Conservation (phyloP, 768 basidiomycete genomes). For the Pisolithus microcarpus region DNA sequence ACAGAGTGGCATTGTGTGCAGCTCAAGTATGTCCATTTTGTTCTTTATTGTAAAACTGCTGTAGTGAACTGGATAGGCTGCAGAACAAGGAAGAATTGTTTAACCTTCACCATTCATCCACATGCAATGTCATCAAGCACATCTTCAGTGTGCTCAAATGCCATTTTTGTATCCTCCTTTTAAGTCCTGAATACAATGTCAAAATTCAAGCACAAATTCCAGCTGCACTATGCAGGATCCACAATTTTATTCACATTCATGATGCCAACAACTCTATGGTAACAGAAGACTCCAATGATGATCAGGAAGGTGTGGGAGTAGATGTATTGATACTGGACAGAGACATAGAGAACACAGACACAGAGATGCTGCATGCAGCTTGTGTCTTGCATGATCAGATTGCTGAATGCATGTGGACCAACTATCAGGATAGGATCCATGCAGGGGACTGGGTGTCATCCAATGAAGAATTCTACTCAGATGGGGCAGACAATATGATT, state of each 20-base stretch:
- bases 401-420: too few species aligned
- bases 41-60: too few species aligned
- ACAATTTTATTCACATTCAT: slow-evolving; percentile 12
- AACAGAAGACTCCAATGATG: too few species aligned
- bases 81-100: slow-evolving; percentile 30
- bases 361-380: too few species aligned
- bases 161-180: slow-evolving; percentile 8
- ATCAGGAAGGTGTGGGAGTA: too few species aligned
- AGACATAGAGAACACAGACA: too few species aligned
- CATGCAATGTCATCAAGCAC: slow-evolving; percentile 32
- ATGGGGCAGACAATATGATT: too few species aligned
- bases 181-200: slow-evolving; percentile 14
- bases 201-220: slow-evolving; percentile 17
- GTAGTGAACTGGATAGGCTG: neutral
- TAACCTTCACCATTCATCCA: slow-evolving; percentile 35
- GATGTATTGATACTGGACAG: too few species aligned
- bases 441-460: too few species aligned
- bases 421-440: too few species aligned
- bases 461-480: too few species aligned
- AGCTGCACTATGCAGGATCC: slow-evolving; percentile 16
- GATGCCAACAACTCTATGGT: neutral
- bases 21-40: neutral
- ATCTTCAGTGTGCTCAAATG: slow-evolving; percentile 34
- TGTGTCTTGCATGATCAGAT: too few species aligned
- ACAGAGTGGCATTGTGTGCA: neutral